Conservation (phyloP, 768 basidiomycete species). For the Auricularia cornea region DNA sequence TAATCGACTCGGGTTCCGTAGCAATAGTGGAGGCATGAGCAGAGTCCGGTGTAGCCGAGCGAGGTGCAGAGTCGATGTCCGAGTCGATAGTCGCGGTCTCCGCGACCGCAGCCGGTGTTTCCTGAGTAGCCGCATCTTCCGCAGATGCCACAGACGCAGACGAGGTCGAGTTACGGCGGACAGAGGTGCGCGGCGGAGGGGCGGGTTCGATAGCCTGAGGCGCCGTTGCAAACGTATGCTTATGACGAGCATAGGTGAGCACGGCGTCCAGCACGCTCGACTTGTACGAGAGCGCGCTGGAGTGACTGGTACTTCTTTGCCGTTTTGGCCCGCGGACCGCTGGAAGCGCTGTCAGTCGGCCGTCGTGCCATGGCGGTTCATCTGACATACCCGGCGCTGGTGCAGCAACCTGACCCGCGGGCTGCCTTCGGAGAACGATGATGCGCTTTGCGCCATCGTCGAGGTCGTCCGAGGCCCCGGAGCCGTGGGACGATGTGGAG, state of each 20-base stretch:
- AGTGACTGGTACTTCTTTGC: constrained; percentile 54
- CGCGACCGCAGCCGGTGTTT: not conserved
- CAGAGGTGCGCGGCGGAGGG: constrained; percentile 13
- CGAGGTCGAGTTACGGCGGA: constrained; percentile 40
- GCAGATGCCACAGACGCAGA: not conserved
- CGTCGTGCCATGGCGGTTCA: too few relatives aligned
- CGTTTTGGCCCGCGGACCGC: constrained; percentile 20
- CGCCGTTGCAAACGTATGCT: constrained; percentile 43
- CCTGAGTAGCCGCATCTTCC: constrained; percentile 3
- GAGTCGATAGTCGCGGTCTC: too few relatives aligned
- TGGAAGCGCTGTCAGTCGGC: too few relatives aligned
- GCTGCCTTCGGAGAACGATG: not conserved
- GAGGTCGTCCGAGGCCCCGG: constrained; percentile 7
- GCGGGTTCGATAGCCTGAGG: constrained; percentile 9
- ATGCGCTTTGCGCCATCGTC: constrained; percentile 2
- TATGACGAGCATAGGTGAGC: constrained; percentile 52
- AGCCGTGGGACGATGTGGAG: constrained; percentile 19
- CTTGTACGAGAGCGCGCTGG: constrained; percentile 32
- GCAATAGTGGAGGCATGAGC: constrained; percentile 15
- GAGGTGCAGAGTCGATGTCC: not conserved
- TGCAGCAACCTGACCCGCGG: not conserved
- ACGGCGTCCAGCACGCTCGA: constrained; percentile 56
- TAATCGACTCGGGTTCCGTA: not conserved
- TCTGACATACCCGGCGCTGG: not conserved
- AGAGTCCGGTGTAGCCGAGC: not conserved